Evolutionary conservation across 2,329 filamentous ascomycete species (phyloP), one percentile per base, ranked within the genome.

Genomic region (Alternaria infectoria): DNA sequence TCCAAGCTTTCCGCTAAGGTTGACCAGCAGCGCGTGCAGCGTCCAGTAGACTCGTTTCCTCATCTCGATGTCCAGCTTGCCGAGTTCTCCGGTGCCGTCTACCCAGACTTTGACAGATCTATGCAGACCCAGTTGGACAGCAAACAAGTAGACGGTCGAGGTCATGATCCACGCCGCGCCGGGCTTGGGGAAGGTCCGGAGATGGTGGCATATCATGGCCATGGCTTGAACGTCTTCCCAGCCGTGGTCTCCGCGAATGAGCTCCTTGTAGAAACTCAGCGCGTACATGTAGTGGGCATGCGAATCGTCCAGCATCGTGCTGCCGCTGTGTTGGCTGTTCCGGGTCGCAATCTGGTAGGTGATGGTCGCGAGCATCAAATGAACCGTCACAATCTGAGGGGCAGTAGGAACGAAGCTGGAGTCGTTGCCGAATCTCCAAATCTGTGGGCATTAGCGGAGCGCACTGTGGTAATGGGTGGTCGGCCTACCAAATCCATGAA

Each of bases 281-380:
- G 90, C 86, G 74, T 90, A 95, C 72, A 93, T 90, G 69, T 94
- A 95, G 76, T 96, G 92, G 57, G 87, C 87, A 78, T 93, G 92
- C 4, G 91, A 92, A 54, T 90, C 81, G 1, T 88, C 84, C 68
- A 90, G 88, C 56, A 90, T 46, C 0, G 68, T 50, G 49, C 50
- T 63, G 15, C 45, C 63, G n/a, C 66, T 81, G 15, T 85, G 77
- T 64, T 84, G 83, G 49, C 56, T 69, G 70, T 93, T 93, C 19
- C 92, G 86, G 5, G 89, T 83, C n/a, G 90, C 90, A 63, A 89
- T 91, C 70, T 96, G 92, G 69, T 91, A 93, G 74, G 90, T 89
- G 70, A 95, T 91, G 54, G 89, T 89, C 11, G 91, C 90, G 62
- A 96, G 89, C 45, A 96, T 86, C 88, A 94, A 92, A 77, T 95